These are phyloP conservation scores for Globisporangium paroecandrum DNA, from an alignment of 352 stramenopile species.

Conservation along the genomic window DNA sequence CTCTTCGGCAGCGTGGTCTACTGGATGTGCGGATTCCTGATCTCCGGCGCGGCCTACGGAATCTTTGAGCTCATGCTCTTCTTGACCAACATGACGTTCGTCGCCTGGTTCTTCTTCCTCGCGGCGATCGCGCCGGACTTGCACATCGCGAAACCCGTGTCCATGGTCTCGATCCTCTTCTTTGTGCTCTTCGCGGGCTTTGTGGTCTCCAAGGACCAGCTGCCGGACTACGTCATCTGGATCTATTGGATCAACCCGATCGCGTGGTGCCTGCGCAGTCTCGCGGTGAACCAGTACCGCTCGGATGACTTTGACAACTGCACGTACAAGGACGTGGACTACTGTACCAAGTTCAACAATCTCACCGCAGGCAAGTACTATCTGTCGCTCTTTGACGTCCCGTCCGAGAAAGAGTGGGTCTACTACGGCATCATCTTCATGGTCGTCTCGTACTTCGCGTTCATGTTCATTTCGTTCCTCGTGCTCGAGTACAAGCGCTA, in stretches of 20 bases:
- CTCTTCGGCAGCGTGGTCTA: conserved; percentile 70
- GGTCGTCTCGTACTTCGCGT: conserved; percentile 19
- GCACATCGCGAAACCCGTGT: conserved; percentile 27
- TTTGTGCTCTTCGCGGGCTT: conserved; percentile 36
- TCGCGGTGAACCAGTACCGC: conserved; percentile 23
- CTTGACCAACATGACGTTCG: conserved; percentile 27
- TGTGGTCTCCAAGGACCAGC: conserved; percentile 24
- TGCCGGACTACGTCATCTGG: conserved; percentile 33
- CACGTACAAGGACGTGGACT: conserved; percentile 21
- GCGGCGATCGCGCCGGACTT: conserved; percentile 16
- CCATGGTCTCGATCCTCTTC: conserved; percentile 24
- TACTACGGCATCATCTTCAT: conserved; percentile 24
- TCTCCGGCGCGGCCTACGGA: conserved; percentile 18
- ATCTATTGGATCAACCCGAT: conserved; percentile 44
- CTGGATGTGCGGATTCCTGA: conserved; percentile 56
- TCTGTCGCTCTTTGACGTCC: conserved; percentile 25
- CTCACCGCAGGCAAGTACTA: conserved; percentile 20
- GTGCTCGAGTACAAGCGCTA: conserved; percentile 26
- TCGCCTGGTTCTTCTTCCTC: conserved; percentile 28
- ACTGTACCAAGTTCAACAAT: conserved; percentile 14
- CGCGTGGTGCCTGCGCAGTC: conserved; percentile 22
- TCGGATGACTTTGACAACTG: conserved; percentile 12
- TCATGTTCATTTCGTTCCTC: conserved; percentile 26
- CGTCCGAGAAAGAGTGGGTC: conserved; percentile 21
- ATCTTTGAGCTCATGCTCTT: conserved; percentile 54